These are phyloP conservation scores for Epithemia pelagica DNA, from an alignment of 108 stramenopile genomes.

Conservation along the genomic window DNA sequence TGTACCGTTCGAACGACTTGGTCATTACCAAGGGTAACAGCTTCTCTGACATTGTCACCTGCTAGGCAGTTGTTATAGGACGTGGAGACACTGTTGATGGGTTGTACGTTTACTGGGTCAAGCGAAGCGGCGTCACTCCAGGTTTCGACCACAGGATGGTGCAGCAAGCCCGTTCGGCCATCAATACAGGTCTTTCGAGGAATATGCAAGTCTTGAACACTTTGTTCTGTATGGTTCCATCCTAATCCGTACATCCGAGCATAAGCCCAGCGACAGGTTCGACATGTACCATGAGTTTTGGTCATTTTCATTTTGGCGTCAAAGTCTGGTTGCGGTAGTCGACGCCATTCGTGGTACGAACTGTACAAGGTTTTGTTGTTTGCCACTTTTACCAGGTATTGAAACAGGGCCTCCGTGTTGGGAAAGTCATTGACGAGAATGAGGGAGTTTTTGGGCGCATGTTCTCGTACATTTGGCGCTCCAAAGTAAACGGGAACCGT, in stretches of 20 bases:
- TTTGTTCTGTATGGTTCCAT: constrained; percentile 42
- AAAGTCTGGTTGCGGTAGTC: constrained; percentile 40
- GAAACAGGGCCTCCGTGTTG: constrained; percentile 23
- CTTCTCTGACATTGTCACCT: neutral
- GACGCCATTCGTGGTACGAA: constrained; percentile 59
- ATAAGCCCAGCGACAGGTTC: constrained; percentile 57
- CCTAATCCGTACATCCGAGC: constrained; percentile 50
- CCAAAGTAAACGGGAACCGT: constrained; percentile 65
- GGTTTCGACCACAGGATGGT: constrained; percentile 35
- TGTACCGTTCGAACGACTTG: constrained; percentile 19
- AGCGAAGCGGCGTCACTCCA: constrained; percentile 22
- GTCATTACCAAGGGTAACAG: neutral
- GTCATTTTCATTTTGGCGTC: constrained; percentile 39
- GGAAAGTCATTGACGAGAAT: constrained; percentile 51
- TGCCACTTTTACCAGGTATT: constrained; percentile 39
- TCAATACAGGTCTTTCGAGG: constrained; percentile 29
- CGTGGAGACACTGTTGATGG: neutral
- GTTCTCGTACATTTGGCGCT: constrained; percentile 53
- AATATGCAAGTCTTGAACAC: constrained; percentile 22
- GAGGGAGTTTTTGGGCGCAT: constrained; percentile 43
- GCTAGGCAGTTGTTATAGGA: neutral
- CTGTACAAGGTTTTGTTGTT: constrained; percentile 45
- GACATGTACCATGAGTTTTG: constrained; percentile 32
- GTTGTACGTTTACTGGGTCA: neutral
- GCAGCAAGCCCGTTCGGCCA: constrained; percentile 14